phyloP scores from a whole-genome alignment of 2,329 filamentous ascomycete species.

The Pseudocercospora cruenta region DNA sequence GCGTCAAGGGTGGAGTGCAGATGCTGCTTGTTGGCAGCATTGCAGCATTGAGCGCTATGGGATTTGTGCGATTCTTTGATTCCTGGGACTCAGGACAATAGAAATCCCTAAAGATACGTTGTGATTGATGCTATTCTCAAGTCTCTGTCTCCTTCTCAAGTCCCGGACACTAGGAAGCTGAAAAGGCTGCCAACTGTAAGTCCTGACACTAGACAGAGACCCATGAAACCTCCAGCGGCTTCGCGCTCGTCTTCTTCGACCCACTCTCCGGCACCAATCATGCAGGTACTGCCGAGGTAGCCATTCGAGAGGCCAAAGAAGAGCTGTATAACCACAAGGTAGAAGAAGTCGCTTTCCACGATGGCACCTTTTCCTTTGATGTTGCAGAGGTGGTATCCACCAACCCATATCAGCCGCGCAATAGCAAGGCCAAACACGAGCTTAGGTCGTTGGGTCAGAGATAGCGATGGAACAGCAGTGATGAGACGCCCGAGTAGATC shows the following conservation, averaged over 20 bases:
- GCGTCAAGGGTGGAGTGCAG: slow-evolving; percentile 63
- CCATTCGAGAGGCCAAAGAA: slow-evolving; percentile 85
- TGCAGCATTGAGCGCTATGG: slow-evolving; percentile 68
- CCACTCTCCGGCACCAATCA: slow-evolving; percentile 86
- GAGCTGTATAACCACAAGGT: slow-evolving; percentile 79
- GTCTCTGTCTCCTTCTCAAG: slow-evolving; percentile 17
- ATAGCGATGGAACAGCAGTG: slow-evolving; percentile 61
- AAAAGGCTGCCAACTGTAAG: slow-evolving; percentile 82
- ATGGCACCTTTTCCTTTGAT: slow-evolving; percentile 74
- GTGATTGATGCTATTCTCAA: neutral
- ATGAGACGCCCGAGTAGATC: slow-evolving; percentile 77
- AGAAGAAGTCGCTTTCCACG: slow-evolving; percentile 82
- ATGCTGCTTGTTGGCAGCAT: slow-evolving; percentile 67
- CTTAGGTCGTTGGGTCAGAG: slow-evolving; percentile 64
- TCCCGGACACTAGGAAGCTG: slow-evolving; percentile 72
- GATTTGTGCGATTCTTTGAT: slow-evolving; percentile 32
- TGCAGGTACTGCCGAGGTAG: slow-evolving; percentile 81
- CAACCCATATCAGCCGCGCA: slow-evolving; percentile 71
- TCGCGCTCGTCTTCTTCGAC: slow-evolving; percentile 83
- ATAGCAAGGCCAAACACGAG: slow-evolving; percentile 70
- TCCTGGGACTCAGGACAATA: slow-evolving; percentile 6
- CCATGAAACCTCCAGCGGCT: slow-evolving; percentile 93
- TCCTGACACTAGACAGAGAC: slow-evolving; percentile 81
- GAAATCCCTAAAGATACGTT: too few relatives aligned
- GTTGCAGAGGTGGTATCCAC: slow-evolving; percentile 89